Evolutionary conservation across 106 monocot species (phyloP), one percentile per base, ranked within the genome.

Genomic region (Acorus calamus): DNA sequence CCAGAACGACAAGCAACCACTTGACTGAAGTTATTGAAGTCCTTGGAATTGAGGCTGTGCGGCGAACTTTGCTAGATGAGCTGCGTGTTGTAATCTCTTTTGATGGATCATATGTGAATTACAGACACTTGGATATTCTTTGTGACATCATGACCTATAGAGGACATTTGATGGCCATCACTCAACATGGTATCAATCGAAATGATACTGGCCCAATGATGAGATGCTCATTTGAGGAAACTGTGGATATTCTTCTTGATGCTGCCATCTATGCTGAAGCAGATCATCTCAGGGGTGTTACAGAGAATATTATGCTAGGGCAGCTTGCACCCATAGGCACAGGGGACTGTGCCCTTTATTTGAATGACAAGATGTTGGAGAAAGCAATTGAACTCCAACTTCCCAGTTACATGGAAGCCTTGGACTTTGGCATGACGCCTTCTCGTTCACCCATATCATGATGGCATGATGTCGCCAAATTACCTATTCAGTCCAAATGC

Each of bases 141-240:
- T 98, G 96, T 57, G 91, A 91, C 59, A 88, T 87, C 50, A 98
- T 98, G 91, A 98, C 96, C n/a, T 98, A 98, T 58, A 64, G 96
- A 47, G 96, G 96, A 8, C 91, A 98, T 69, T 74, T 98, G 71
- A 98, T 98, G 96, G 91, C 91, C 8, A 98, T 98, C 52, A 98
- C 96, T 8, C 67, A 91, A 14, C 96, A 98, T 64, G 96, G 96
- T 47, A 91, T 98, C 53, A 98, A 98, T 63, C 81, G 96, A 8
- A 91, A 98, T 66, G 96, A 98, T 50, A 98, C 96, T 44, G 91
- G 91, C 3, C 91, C 91, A 14, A 71, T 98, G 80, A 98, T 98
- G 96, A 80, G 96, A 75, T 91, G 96, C 46, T 98, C 96, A 2
- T 98, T 98, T 52, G 96, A 98, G 77, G 91, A 98, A 64, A 98